Base-by-base conservation (phyloP, 192 early-diverging fungal genomes). In the Mortierella claussenii region DNA sequence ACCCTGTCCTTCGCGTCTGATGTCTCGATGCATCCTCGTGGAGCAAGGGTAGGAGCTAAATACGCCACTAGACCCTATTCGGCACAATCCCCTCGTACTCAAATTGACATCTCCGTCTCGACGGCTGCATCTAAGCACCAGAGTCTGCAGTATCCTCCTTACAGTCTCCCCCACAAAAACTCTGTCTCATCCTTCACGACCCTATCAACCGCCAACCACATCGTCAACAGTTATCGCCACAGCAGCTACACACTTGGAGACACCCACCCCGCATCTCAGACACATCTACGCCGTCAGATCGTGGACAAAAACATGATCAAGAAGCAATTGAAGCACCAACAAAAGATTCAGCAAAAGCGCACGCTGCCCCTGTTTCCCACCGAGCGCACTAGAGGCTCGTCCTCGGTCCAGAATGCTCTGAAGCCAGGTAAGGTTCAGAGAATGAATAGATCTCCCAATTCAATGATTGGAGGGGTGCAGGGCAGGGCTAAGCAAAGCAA, bases 351-450 rank as follows among this genome's bases (percentile, higher is more conserved):
- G 17, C 60, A 67, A 42, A 65, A 67, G 15, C 49, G 43, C 46
- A 28, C 58, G 12, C 21, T 76, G 20, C 73, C 58, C 0, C 40
- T 76, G 27, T 76, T 76, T 40, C 73, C 73, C 3, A 76, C 73
- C 1, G 47, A 59, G 15, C 55, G 73, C 24, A 76, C 73, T 0
- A 51, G 73, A 43, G 73, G 73, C 2, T 17, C 58, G 10, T 12
- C 54, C n/a, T 57, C 37, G 9, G 27, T 51, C 21, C 73, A 56
- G 37, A 47, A 71, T 30, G 28, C 34, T 48, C 34, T 76, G 1
- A 58, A 55, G 46, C 64, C 73, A 62, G 64, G 73, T 76, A 67
- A 62, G 34, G 30, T 23, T 13, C 32, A 33, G 10, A 15, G 11
- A 33, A 34, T 9, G 7, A 11, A 17, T 13, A 34, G 30, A 6